These are phyloP conservation scores for Ottelia alismoides DNA, from an alignment of 106 monocot species.

Conservation along the genomic window DNA sequence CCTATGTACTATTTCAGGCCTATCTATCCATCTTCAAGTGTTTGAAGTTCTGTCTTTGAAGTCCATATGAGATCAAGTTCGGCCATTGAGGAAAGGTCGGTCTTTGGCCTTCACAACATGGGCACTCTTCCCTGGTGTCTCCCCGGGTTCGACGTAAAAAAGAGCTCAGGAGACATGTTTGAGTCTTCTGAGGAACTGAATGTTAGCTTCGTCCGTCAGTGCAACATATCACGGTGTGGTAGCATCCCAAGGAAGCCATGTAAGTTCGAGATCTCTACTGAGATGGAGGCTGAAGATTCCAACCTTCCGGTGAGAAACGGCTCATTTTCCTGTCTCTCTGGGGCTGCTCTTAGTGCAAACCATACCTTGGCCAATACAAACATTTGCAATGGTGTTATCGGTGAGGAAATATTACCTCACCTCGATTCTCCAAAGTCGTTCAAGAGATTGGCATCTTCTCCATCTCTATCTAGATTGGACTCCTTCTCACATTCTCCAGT, in stretches of 20 bases:
- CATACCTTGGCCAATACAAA: conserved; percentile 69
- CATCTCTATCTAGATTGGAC: conserved; percentile 46
- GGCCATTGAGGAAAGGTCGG: neutral
- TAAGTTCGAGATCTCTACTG: conserved; percentile 18
- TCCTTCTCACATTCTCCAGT: conserved; percentile 30
- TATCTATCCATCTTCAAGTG: conserved; percentile 30
- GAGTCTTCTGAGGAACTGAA: conserved; percentile 35
- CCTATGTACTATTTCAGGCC: conserved; percentile 25
- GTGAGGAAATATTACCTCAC: conserved; percentile 53
- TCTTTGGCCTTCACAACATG: neutral
- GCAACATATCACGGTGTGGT: conserved; percentile 15
- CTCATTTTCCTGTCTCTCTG: conserved; percentile 80
- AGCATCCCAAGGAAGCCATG: neutral
- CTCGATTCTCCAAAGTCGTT: conserved; percentile 84
- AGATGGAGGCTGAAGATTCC: conserved; percentile 15
- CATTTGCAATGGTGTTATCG: conserved; percentile 60
- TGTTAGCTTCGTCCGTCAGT: conserved; percentile 77
- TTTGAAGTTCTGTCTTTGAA: conserved; percentile 15
- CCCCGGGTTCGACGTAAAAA: conserved; percentile 15
- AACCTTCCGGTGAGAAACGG: conserved; percentile 30
- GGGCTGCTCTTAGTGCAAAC: conserved; percentile 94
- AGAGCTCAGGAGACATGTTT: conserved; percentile 10
- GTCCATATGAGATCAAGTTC: neutral
- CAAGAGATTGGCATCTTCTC: conserved; percentile 47
- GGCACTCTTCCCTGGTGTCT: conserved; percentile 4